Evolutionary conservation across 2,329 filamentous ascomycete species (phyloP), one percentile per base, ranked within the genome.

Genomic region (Boeremia exigua): DNA sequence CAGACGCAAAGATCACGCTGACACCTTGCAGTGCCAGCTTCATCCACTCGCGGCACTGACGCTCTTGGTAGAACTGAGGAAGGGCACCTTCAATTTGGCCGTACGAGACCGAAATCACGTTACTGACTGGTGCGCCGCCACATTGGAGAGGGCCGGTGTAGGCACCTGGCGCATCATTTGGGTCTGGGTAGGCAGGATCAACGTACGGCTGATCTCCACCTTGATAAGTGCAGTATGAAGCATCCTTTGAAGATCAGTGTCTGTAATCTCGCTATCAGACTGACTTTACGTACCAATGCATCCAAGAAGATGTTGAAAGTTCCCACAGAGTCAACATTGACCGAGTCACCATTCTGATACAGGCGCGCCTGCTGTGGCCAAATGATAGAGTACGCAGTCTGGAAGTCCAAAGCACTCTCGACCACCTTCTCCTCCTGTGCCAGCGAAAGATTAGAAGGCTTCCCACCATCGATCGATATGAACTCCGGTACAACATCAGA

Each of bases 91-190:
- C 83, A 59, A 81, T 80, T 60, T 81, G 80, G 11, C 76, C 78
- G 67, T 86, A 86, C 10, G 80, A 83, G 27, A 82, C 42, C 9
- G 84, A 83, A 4, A 83, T 79, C 37, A 73, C 79, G 61, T 84
- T 81, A 39, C 82, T 74, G n/a, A 77, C 75, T 25, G 80, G 78
- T 15, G 79, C 69, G 56, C 76, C 75, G 47, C 74, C 75, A 59
- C 63, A 63, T 73, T 77, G 66, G 68, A 76, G 47, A 51, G 71
- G 54, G 10, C 62, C 60, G 11, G 48, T 60, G 54, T 66, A 61
- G n/a, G 59, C 63, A 27, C 56, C 58, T 9, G 59, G 57, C 11
- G 58, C 55, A 1, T 57, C 57, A 30, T 63, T 55, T 11, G 61
- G 62, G 19, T 54, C 51, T n/a, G 51, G 51, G 32, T 63, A 63